Percentiles rank a stretch among this genome's conserved stretches.
Evolutionary conservation across 225 moss, liverwort and hornwort species (phyloP).

Genomic region (Marchantia polymorpha): DNA sequence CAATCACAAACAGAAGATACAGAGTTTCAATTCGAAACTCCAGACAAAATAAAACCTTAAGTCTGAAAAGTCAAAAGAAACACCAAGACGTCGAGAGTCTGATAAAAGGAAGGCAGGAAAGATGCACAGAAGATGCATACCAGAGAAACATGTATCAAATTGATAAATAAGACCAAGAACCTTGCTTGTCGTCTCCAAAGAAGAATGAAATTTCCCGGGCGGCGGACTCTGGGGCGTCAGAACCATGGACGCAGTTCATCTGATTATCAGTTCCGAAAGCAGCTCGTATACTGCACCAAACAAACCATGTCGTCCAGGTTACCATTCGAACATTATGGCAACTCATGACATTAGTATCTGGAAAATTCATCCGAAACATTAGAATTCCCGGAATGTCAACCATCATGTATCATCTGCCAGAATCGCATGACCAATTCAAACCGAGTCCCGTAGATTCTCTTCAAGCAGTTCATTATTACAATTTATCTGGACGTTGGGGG

Average conservation of each 20-base stretch:
- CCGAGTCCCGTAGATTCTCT: background rate
- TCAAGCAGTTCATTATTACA: background rate
- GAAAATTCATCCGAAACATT: background rate
- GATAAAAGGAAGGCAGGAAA: background rate
- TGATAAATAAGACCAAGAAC: slow-evolving; percentile 1
- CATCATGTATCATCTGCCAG: background rate
- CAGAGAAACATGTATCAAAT: background rate
- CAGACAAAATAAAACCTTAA: background rate
- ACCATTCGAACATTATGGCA: background rate
- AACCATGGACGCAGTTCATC: slow-evolving; percentile 52
- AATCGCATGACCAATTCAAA: background rate
- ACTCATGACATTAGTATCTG: background rate
- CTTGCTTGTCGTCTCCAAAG: slow-evolving; percentile 20
- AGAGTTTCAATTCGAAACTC: background rate
- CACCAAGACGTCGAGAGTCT: background rate
- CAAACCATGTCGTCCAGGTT: background rate
- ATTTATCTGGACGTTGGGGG: background rate
- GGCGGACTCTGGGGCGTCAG: slow-evolving; percentile 45
- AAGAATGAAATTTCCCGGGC: slow-evolving; percentile 42
- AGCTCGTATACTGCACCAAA: slow-evolving; percentile 36
- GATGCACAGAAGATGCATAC: background rate
- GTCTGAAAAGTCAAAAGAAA: background rate
- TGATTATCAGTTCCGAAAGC: slow-evolving; percentile 44
- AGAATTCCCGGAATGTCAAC: background rate
- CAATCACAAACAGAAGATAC: background rate